These are phyloP conservation scores for Naegleria fowleri DNA, from an alignment of 208 protist species.

Conservation along the genomic window DNA sequence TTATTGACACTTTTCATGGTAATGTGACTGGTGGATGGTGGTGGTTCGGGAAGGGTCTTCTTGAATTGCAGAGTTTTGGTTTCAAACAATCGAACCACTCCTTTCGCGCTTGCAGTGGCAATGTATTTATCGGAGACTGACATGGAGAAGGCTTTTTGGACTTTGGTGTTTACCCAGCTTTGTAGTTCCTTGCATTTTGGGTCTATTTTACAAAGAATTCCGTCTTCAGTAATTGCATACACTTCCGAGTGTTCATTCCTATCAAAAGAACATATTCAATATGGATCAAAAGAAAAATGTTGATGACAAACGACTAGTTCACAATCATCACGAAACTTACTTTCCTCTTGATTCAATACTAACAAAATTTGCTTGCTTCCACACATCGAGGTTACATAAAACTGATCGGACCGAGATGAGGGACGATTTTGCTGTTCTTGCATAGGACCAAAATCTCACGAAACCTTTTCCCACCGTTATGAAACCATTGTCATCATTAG, in stretches of 20 bases:
- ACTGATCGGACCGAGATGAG: not conserved
- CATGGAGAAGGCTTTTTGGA: not conserved
- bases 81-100: slow-evolving; percentile 38
- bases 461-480: not conserved
- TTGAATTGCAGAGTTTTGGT: slow-evolving; percentile 36
- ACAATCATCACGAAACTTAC: not conserved
- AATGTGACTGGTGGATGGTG: not conserved
- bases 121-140: slow-evolving; percentile 34
- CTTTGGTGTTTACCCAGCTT: slow-evolving; percentile 40
- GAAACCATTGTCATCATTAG: not conserved
- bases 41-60: slow-evolving; percentile 38
- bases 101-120: slow-evolving; percentile 24
- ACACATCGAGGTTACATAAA: not conserved
- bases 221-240: not conserved
- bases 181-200: slow-evolving; percentile 23
- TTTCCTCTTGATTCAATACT: not conserved
- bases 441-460: not conserved
- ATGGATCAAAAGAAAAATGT: not conserved
- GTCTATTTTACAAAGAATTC: not conserved
- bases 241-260: not conserved
- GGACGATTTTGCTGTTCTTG: not conserved
- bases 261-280: not conserved
- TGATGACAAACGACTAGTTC: not conserved
- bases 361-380: not conserved
- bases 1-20: not conserved